Percentiles rank a stretch among this genome's conserved stretches.
phyloP scores from a whole-genome alignment of 495 filamentous ascomycete species.

The Neurospora cerealis region DNA sequence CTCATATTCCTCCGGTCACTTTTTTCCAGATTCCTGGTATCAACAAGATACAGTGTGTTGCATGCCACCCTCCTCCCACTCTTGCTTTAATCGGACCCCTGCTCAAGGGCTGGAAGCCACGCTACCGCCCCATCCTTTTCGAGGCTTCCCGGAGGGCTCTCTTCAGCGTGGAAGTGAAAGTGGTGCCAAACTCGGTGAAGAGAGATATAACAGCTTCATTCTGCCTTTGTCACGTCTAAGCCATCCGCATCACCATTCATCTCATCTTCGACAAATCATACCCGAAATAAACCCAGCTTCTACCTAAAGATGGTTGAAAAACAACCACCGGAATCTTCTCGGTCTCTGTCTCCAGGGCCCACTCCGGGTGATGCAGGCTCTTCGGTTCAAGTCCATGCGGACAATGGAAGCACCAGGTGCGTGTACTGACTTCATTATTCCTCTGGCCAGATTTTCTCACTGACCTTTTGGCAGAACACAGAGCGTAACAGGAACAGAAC shows the following conservation, averaged over 20 bases:
- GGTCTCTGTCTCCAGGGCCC: constrained; percentile 6
- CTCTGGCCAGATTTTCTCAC: not conserved
- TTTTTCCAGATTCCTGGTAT: not conserved
- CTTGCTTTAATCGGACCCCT: constrained; percentile 12
- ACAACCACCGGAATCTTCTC: not conserved
- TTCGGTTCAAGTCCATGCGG: constrained; percentile 19
- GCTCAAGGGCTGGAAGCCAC: not conserved
- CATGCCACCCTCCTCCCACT: constrained; percentile 6
- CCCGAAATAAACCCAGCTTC: not conserved
- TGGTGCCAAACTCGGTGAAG: not conserved
- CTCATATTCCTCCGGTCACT: not conserved
- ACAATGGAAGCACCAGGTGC: constrained; percentile 16
- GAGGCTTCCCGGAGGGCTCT: constrained; percentile 21
- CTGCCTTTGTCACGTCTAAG: not conserved
- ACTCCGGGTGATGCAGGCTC: constrained; percentile 15
- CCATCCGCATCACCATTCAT: not conserved
- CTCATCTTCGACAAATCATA: not conserved
- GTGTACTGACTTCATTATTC: not conserved
- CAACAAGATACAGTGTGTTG: not conserved
- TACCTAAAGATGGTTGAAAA: constrained; percentile 4
- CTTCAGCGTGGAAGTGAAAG: not conserved
- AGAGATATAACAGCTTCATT: not conserved
- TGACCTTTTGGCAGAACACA: not conserved
- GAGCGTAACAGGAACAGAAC: not conserved
- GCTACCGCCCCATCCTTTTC: constrained; percentile 10